Evolutionary conservation across 176 grass and related monocot species (phyloP), one percentile per base, ranked within the genome.

Genomic region (Saccharum officinarum): DNA sequence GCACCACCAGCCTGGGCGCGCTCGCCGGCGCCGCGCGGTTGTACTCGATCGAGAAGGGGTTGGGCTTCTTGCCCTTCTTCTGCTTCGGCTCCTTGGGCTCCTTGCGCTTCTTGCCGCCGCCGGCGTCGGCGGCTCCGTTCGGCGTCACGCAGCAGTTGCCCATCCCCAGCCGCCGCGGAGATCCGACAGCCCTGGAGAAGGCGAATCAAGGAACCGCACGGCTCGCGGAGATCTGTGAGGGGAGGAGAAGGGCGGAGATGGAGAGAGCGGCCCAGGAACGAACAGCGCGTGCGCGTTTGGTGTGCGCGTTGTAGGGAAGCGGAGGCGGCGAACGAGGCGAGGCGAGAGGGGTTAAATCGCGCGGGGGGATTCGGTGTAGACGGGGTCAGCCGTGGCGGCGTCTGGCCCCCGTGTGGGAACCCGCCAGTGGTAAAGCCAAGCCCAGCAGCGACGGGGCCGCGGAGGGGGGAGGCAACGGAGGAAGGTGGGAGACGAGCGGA

Each of bases 11-110:
- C 69, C 12, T 77, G 2, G 85, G 28, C 18, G 55, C 68, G 15
- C 67, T 63, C 33, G 69, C 67, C 41, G 73, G 74, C 25, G 73
- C 69, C 34, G 87, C 6, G 31, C 86, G 88, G 94, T 97, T 97
- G 87, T 97, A 94, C 64, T 97, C 94, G 52, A 97, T 83, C 0
- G 92, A 85, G 92, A 97, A 97, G 16, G 94, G 90, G 71, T 97
- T 94, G 7, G 87, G 89, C 83, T 94, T 92, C 86, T 93, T 90
- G 30, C 82, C 91, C 88, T 90, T 90, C 87, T 82, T 94, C 89
- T 87, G 50, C 87, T 92, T 89, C 17, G 72, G 69, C 60, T 70
- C 14, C 81, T 89, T 92, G 33, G 72, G 62, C 71, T 65, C 10
- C 81, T 89, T 92, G 34, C 18, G 74, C 82, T 79, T 59, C 86